Base-by-base conservation (phyloP, 2,329 filamentous ascomycete genomes). In the Sphaerulina vaccinii region DNA sequence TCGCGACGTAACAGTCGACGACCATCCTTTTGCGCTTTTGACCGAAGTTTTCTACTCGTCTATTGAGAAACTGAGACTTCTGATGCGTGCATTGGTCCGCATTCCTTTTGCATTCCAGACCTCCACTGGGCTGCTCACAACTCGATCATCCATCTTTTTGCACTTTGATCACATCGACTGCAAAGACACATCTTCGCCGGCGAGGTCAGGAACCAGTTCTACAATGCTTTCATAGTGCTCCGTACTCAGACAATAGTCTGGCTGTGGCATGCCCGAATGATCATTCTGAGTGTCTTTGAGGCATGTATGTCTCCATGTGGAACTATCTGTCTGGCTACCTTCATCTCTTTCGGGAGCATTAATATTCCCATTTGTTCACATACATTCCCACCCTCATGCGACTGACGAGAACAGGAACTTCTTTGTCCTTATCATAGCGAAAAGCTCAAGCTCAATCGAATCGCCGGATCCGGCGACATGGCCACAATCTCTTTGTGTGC, bases 391-490 rank as follows among this genome's bases (percentile, higher is more conserved):
- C 3, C 10, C 9, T 2, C 10, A 44, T 3, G 16, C 32, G 13
- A n/a, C 9, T 24, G 5, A 19, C 33, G 13, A 40, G 19, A 15
- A n/a, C 9, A 11, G 35, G 15, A 18, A 10, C 24, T 27, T 2
- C 45, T 49, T 49, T 49, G 45, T 49, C 11, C 11, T 13, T 13
- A 33, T 36, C 24, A 40, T 35, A 24, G 9, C 35, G 24, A 41
- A 16, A 1, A 24, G 24, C 8, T 32, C 19, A 40, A 18, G 36
- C 24, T 39, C 23, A 22, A 23, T 32, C 1, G 13, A 18, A 10
- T 40, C 24, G 45, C 45, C 45, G 45, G 36, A 49, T 41, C 35
- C 45, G 45, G 45, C 45, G 21, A 10, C 36, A 22, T 5, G n/a
- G 21, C 3, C 16, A 40, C 22, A 33, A 49, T 40, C 36, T 49